Conservation (phyloP, 2,329 filamentous ascomycete genomes). For the Arthrocladium fulminans region DNA sequence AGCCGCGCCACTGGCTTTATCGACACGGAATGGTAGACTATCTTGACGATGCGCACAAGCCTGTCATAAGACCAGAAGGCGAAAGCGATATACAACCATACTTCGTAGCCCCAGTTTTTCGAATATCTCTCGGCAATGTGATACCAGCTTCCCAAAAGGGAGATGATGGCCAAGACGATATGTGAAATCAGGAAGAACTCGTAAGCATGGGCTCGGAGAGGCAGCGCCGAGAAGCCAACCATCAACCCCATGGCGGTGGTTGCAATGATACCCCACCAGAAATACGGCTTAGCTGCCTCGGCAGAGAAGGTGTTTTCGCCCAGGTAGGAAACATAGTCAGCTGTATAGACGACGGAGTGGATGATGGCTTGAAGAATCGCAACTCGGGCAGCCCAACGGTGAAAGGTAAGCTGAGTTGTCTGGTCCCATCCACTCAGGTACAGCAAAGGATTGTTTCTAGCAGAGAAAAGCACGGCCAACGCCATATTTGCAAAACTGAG, state of each 20-base stretch:
- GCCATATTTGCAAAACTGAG: conserved; percentile 17
- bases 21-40: conserved; percentile 23
- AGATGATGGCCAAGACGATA: conserved; percentile 27
- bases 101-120: conserved; percentile 39
- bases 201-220: conserved; percentile 25
- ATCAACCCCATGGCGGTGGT: conserved; percentile 26
- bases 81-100: conserved; percentile 38
- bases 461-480: conserved; percentile 13
- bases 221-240: conserved; percentile 23
- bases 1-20: background rate
- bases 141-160: conserved; percentile 29
- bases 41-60: conserved; percentile 31
- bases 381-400: conserved; percentile 14
- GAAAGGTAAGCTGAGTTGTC: conserved; percentile 12
- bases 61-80: conserved; percentile 43
- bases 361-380: conserved; percentile 13
- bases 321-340: conserved; percentile 4
- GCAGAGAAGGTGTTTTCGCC: conserved; percentile 7
- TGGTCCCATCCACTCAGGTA: conserved; percentile 13
- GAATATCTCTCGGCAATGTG: conserved; percentile 33
- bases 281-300: conserved; percentile 14
- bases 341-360: conserved; percentile 15
- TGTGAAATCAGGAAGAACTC: conserved; percentile 31
- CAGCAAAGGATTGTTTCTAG: conserved; percentile 15
- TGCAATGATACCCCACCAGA: conserved; percentile 31